Conservation (phyloP, 805 yeast genomes). For the Yamadazyma tumulicola region DNA sequence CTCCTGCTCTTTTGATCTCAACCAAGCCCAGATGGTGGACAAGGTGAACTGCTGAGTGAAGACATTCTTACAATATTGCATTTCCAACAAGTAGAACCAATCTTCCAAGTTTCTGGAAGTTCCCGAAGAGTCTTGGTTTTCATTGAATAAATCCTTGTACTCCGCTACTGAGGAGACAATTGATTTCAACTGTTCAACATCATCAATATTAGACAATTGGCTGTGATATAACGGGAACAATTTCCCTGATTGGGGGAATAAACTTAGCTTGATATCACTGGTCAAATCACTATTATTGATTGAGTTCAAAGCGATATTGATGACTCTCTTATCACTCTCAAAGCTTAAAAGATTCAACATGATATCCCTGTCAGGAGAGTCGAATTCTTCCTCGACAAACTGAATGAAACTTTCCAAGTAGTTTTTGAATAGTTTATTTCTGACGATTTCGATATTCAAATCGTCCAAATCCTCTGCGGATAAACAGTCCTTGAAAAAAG, state of each 20-base stretch:
- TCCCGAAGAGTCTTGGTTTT: conserved; percentile 29
- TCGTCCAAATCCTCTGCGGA: conserved; percentile 89
- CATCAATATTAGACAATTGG: conserved; percentile 73
- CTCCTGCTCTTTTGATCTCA: conserved; percentile 94
- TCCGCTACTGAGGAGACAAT: conserved; percentile 64
- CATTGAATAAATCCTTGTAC: conserved; percentile 54
- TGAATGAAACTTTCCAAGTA: conserved; percentile 82
- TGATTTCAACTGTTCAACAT: conserved; percentile 74
- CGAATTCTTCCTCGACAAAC: conserved; percentile 60
- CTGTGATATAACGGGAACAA: conserved; percentile 68
- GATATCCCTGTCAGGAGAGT: conserved; percentile 74
- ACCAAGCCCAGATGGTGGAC: conserved; percentile 93
- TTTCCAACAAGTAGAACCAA: conserved; percentile 87
- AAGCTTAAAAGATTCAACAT: conserved; percentile 77
- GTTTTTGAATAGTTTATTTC: conserved; percentile 89
- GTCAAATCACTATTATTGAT: conserved; percentile 73
- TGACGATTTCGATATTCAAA: conserved; percentile 88
- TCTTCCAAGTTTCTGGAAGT: conserved; percentile 74
- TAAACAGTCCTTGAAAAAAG: conserved; percentile 88
- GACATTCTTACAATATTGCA: conserved; percentile 87
- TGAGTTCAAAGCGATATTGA: conserved; percentile 88
- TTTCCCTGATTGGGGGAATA: conserved; percentile 81
- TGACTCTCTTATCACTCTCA: conserved; percentile 93
- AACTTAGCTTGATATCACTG: conserved; percentile 62
- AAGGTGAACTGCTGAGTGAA: conserved; percentile 95